Percentiles rank a stretch among this genome's conserved stretches.
These are phyloP conservation scores for Colletotrichum sansevieriae DNA, from an alignment of 2,329 filamentous ascomycete genomes.

Conservation along the genomic window DNA sequence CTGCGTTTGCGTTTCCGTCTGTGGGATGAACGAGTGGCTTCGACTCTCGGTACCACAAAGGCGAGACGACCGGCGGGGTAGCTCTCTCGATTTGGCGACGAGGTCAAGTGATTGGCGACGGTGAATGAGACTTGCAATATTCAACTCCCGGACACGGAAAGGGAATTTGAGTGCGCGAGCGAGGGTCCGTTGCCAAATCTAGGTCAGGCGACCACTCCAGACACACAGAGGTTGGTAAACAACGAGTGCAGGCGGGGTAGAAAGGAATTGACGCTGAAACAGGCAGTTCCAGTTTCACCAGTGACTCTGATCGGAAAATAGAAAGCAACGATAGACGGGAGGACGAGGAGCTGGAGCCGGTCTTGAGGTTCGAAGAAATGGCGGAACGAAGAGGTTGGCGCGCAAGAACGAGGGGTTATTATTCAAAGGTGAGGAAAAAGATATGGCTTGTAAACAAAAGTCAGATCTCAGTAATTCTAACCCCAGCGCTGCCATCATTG, in stretches of 20 bases:
- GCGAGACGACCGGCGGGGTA: conserved; percentile 30
- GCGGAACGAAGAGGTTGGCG: conserved; percentile 33
- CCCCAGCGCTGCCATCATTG: conserved; percentile 32
- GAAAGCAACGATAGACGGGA: background rate
- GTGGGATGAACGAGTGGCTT: conserved; percentile 35
- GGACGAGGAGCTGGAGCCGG: conserved; percentile 25
- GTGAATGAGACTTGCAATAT: conserved; percentile 23
- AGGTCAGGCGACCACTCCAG: conserved; percentile 38
- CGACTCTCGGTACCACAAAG: conserved; percentile 35
- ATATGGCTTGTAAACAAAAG: conserved; percentile 40
- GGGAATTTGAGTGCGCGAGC: conserved; percentile 27
- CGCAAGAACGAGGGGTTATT: conserved; percentile 40
- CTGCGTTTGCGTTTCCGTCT: conserved; percentile 19
- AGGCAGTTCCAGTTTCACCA: conserved; percentile 36
- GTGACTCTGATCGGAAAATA: conserved; percentile 11
- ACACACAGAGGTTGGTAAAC: conserved; percentile 36
- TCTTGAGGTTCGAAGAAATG: conserved; percentile 14
- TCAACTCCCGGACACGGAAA: conserved; percentile 16
- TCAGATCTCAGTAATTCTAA: conserved; percentile 35
- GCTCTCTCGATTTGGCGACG: conserved; percentile 13
- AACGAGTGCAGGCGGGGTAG: conserved; percentile 38
- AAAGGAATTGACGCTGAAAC: conserved; percentile 41
- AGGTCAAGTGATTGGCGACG: conserved; percentile 22
- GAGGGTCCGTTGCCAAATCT: conserved; percentile 18
- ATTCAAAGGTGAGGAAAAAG: conserved; percentile 37